phyloP scores from a whole-genome alignment of 257 asterid genomes.

The Petrea volubilis region DNA sequence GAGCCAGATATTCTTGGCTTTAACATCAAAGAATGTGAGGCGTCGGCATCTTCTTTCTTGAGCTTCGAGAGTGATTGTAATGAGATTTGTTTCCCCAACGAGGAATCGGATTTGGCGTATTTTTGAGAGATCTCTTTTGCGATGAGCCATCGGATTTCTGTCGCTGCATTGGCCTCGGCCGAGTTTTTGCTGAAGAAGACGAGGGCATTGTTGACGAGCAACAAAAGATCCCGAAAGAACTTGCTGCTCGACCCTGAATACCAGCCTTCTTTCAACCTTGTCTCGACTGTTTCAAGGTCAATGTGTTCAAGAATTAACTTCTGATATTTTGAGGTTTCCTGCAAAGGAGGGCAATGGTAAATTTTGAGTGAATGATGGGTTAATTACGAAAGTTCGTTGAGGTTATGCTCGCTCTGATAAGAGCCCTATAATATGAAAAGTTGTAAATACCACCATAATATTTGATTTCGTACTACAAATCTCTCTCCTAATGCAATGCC shows the following conservation, averaged over 20 bases:
- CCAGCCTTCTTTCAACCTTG: constrained; percentile 55
- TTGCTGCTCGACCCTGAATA: constrained; percentile 44
- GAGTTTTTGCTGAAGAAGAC: constrained; percentile 54
- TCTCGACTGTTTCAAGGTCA: constrained; percentile 49
- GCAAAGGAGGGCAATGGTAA: constrained; percentile 12
- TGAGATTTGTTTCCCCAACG: constrained; percentile 54
- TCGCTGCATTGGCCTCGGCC: constrained; percentile 49
- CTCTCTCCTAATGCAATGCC: too few relatives aligned
- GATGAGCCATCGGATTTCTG: constrained; percentile 46
- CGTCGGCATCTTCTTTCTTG: constrained; percentile 50
- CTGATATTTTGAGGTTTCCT: constrained; percentile 51
- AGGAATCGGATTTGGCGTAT: constrained; percentile 46
- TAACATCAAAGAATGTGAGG: constrained; percentile 40
- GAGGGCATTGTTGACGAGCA: constrained; percentile 71
- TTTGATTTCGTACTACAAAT: too few relatives aligned
- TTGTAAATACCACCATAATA: too few relatives aligned
- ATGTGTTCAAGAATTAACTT: constrained; percentile 54
- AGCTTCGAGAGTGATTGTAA: constrained; percentile 42
- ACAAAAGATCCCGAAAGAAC: constrained; percentile 67
- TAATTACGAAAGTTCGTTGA: too few relatives aligned
- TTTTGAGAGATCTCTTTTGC: constrained; percentile 43
- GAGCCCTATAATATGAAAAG: too few relatives aligned
- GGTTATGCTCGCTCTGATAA: too few relatives aligned
- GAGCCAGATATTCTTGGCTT: constrained; percentile 63
- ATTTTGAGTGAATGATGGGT: too few relatives aligned